A percentile compares a stretch with the other conserved stretches of the same genome.
Evolutionary conservation across 768 basidiomycete species (phyloP).

Genomic region (Leucosporidium yakuticum): DNA sequence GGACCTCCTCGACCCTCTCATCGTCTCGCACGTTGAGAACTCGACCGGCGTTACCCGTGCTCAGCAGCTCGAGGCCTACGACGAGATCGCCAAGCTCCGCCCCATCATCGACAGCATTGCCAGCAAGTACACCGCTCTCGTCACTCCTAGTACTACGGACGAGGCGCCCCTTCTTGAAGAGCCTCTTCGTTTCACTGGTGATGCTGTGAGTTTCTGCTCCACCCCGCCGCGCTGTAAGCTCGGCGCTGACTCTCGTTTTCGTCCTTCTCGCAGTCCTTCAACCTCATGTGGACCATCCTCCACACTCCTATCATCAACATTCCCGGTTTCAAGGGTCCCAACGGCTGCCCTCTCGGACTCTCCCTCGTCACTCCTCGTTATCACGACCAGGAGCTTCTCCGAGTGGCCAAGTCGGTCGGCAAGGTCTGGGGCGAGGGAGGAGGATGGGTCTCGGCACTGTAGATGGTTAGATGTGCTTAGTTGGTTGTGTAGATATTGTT

Average conservation of each 20-base stretch:
- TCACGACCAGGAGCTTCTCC: slow-evolving; percentile 38
- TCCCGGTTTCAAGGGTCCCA: slow-evolving; percentile 40
- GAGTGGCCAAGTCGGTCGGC: slow-evolving; percentile 36
- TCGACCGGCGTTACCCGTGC: slow-evolving; percentile 22
- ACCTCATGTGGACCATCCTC: slow-evolving; percentile 39
- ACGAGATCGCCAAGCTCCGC: slow-evolving; percentile 38
- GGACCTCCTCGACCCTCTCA: slow-evolving; percentile 28
- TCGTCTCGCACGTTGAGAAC: slow-evolving; percentile 38
- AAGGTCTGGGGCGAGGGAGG: slow-evolving; percentile 33
- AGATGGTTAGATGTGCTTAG: not conserved
- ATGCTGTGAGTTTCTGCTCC: slow-evolving; percentile 9
- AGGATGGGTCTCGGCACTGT: slow-evolving; percentile 22
- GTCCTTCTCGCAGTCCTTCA: slow-evolving; percentile 22
- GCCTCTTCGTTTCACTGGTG: slow-evolving; percentile 35
- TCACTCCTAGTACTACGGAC: slow-evolving; percentile 39
- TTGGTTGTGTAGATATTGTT: no score
- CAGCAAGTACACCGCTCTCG: slow-evolving; percentile 37
- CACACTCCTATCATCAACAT: slow-evolving; percentile 40
- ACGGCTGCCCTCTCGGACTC: slow-evolving; percentile 41
- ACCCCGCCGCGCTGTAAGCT: not conserved
- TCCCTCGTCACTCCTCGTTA: slow-evolving; percentile 41
- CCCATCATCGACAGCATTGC: slow-evolving; percentile 40
- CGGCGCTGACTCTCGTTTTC: not conserved
- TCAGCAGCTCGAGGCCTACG: slow-evolving; percentile 37
- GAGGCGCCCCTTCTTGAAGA: slow-evolving; percentile 36